These are phyloP conservation scores for Magnusiomyces ingens DNA, from an alignment of 1,139 yeast species.

Conservation along the genomic window DNA sequence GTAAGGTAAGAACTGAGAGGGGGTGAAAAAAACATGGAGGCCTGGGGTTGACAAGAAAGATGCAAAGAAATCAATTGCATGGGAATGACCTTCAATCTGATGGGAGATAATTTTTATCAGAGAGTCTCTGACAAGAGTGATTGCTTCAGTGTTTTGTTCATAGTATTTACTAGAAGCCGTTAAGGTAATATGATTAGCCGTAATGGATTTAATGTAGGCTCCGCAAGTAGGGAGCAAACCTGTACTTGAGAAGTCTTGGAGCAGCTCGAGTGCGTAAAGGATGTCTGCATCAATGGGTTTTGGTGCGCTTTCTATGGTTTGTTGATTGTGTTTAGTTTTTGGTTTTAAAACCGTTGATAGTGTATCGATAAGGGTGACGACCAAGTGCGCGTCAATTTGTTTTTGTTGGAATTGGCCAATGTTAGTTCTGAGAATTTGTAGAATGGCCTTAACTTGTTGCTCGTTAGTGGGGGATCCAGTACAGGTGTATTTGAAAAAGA, in stretches of 20 bases:
- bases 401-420: neutral
- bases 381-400: neutral
- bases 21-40: conserved; percentile 1
- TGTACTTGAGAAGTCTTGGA: conserved; percentile 1
- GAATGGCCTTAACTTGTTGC: neutral
- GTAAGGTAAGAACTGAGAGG: neutral
- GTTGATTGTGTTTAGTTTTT: neutral
- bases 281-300: neutral
- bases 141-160: neutral
- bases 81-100: neutral
- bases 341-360: neutral
- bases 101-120: neutral
- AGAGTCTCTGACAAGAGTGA: neutral
- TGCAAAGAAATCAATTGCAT: conserved; percentile 3
- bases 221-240: neutral
- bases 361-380: neutral
- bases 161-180: neutral
- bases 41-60: conserved; percentile 6
- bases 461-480: conserved; percentile 11
- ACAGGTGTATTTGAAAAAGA: conserved; percentile 17
- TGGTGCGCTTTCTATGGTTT: neutral
- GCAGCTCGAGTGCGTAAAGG: neutral
- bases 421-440: neutral
- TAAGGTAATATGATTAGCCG: neutral
- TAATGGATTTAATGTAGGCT: neutral